A percentile compares a stretch with the other conserved stretches of the same genome.
phyloP scores from a whole-genome alignment of 2,329 filamentous ascomycete genomes.

The Incumbomyces lentus region DNA sequence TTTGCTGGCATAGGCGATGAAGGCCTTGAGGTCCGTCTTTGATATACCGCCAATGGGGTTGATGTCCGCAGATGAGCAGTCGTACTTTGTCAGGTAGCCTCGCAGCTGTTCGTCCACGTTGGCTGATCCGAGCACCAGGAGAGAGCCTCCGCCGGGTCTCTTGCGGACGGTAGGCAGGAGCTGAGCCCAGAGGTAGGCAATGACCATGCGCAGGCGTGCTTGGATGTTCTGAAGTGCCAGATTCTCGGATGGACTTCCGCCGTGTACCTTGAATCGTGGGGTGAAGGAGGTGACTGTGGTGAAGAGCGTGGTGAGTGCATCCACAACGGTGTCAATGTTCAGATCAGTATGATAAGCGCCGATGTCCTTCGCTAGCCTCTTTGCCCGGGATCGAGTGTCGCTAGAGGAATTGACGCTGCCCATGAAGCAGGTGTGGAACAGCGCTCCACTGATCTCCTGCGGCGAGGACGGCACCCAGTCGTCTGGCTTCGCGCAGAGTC shows the following conservation, averaged over 20 bases:
- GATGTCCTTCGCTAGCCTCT: constrained; percentile 40
- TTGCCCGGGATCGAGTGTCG: constrained; percentile 58
- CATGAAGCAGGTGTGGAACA: constrained; percentile 60
- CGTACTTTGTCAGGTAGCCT: constrained; percentile 63
- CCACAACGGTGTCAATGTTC: constrained; percentile 51
- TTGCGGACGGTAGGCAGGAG: constrained; percentile 50
- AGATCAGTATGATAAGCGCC: constrained; percentile 58
- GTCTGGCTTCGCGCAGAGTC: constrained; percentile 39
- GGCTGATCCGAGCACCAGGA: constrained; percentile 57
- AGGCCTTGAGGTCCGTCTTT: constrained; percentile 61
- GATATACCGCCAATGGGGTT: constrained; percentile 39
- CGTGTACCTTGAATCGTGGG: constrained; percentile 53
- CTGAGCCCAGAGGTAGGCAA: constrained; percentile 55
- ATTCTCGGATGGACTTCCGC: constrained; percentile 52
- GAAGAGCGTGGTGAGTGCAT: constrained; percentile 51
- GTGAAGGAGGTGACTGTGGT: constrained; percentile 49
- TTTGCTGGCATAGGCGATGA: constrained; percentile 54
- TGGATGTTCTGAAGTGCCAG: constrained; percentile 57
- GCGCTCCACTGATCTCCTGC: constrained; percentile 48
- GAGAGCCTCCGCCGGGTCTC: constrained; percentile 44
- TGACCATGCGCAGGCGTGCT: constrained; percentile 55
- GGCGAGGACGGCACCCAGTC: constrained; percentile 45
- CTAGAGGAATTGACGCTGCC: constrained; percentile 57
- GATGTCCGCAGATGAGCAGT: constrained; percentile 46
- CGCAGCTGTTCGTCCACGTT: constrained; percentile 47